Evolutionary conservation across 768 basidiomycete species (phyloP).

Genomic region (Suillus cothurnatus): DNA sequence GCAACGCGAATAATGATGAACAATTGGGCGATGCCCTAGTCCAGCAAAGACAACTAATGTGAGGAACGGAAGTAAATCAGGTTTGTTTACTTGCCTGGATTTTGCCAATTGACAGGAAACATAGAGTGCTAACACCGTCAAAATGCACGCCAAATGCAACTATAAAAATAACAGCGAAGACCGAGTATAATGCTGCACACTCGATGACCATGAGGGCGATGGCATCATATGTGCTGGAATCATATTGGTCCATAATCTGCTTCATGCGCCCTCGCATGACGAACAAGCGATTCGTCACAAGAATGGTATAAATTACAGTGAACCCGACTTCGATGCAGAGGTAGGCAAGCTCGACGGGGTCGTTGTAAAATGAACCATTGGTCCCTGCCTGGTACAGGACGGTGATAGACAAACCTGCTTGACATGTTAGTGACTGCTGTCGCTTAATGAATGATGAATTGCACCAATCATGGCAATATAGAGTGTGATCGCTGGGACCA

Average conservation of each 20-base stretch:
- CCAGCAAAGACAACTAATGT: no score
- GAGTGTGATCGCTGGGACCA: slow-evolving; percentile 18
- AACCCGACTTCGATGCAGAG: slow-evolving; percentile 31
- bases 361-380: slow-evolving; percentile 19
- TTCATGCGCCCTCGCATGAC: slow-evolving; percentile 19
- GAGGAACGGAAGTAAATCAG: no score
- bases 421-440: not conserved
- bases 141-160: slow-evolving; percentile 29
- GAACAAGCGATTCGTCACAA: slow-evolving; percentile 33
- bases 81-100: slow-evolving; percentile 28
- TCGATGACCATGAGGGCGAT: slow-evolving; percentile 38
- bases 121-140: slow-evolving; percentile 28
- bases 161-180: slow-evolving; percentile 33
- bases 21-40: no score
- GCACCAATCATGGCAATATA: slow-evolving; percentile 19
- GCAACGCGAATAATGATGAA: no score
- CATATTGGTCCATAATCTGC: slow-evolving; percentile 17
- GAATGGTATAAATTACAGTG: slow-evolving; percentile 33
- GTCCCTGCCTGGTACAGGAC: slow-evolving; percentile 15
- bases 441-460: not conserved
- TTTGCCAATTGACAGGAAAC: slow-evolving; percentile 34
- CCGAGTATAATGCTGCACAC: slow-evolving; percentile 33
- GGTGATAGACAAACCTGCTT: slow-evolving; percentile 20
- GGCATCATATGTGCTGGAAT: slow-evolving; percentile 26
- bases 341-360: slow-evolving; percentile 28